phyloP scores from a whole-genome alignment of 345 rosid genomes.

The Pistacia integerrima region DNA sequence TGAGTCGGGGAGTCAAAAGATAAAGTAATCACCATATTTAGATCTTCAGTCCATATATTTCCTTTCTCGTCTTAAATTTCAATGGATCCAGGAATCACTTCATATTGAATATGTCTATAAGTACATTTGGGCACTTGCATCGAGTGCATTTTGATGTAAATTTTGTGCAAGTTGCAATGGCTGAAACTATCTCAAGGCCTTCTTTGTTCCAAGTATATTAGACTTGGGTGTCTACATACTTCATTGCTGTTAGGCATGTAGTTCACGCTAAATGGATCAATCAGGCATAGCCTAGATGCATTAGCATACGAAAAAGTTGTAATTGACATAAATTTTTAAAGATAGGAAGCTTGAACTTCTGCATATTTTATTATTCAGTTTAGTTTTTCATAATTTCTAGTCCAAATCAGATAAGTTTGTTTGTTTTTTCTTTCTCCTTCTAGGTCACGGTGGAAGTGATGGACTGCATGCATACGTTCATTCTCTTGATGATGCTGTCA shows the following conservation, averaged over 20 bases:
- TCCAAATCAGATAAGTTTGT: constrained; percentile 4
- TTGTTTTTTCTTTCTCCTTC: constrained; percentile 2
- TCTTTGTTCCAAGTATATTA: too few relatives aligned
- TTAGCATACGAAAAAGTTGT: too few relatives aligned
- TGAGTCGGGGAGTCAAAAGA: neutral
- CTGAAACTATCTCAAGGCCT: too few relatives aligned
- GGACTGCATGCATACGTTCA: constrained; percentile 90
- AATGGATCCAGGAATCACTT: neutral
- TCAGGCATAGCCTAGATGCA: too few relatives aligned
- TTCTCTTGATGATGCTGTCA: constrained; percentile 77
- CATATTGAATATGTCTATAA: neutral
- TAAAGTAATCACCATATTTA: neutral
- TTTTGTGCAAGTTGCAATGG: too few relatives aligned
- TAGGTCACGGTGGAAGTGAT: constrained; percentile 98
- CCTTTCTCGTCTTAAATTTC: neutral
- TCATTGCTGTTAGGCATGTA: too few relatives aligned
- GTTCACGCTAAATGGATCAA: too few relatives aligned
- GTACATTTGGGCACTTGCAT: neutral
- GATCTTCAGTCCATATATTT: neutral
- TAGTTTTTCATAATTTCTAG: neutral
- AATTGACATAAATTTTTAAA: too few relatives aligned
- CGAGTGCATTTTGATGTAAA: neutral
- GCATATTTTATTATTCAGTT: neutral
- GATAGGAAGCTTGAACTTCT: neutral
- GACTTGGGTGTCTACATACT: too few relatives aligned